These are phyloP conservation scores for Leishmania martiniquensis DNA, from an alignment of 208 protist genomes.

Conservation along the genomic window DNA sequence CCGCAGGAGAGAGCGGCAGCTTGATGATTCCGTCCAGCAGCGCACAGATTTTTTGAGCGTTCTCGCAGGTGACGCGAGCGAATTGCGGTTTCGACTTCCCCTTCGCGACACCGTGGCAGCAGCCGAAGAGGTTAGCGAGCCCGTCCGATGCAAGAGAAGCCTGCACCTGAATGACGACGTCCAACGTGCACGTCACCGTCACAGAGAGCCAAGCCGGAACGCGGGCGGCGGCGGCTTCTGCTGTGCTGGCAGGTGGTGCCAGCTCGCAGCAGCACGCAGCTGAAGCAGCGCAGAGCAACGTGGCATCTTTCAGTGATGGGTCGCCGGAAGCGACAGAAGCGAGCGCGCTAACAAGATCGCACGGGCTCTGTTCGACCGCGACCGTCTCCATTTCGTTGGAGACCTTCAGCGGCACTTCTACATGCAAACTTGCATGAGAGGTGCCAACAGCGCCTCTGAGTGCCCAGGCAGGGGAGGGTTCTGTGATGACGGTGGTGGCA, in stretches of 20 bases:
- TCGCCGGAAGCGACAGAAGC: not conserved
- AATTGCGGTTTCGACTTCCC: constrained; percentile 11
- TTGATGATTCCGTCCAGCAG: not conserved
- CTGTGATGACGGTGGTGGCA: not conserved
- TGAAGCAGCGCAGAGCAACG: constrained; percentile 5
- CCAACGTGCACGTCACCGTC: constrained; percentile 11
- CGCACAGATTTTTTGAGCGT: not conserved
- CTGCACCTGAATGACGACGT: constrained; percentile 18
- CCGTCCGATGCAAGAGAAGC: not conserved
- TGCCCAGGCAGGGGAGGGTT: not conserved
- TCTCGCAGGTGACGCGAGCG: constrained; percentile 8
- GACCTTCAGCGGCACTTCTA: too few relatives aligned
- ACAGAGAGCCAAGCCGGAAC: constrained; percentile 26
- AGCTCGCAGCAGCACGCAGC: constrained; percentile 2
- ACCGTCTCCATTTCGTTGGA: constrained; percentile 16
- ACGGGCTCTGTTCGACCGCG: constrained; percentile 2
- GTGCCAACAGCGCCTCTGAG: not conserved
- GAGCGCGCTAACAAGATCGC: constrained; percentile 7
- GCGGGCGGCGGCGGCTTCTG: not conserved
- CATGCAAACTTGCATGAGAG: not conserved
- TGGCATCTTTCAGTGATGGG: not conserved
- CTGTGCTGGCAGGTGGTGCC: not conserved
- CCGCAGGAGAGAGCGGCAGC: constrained; percentile 4
- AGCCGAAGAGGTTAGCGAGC: not conserved
- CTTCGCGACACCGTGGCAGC: constrained; percentile 11